phyloP scores from a whole-genome alignment of 495 filamentous ascomycete species.

The Tuber brumale region DNA sequence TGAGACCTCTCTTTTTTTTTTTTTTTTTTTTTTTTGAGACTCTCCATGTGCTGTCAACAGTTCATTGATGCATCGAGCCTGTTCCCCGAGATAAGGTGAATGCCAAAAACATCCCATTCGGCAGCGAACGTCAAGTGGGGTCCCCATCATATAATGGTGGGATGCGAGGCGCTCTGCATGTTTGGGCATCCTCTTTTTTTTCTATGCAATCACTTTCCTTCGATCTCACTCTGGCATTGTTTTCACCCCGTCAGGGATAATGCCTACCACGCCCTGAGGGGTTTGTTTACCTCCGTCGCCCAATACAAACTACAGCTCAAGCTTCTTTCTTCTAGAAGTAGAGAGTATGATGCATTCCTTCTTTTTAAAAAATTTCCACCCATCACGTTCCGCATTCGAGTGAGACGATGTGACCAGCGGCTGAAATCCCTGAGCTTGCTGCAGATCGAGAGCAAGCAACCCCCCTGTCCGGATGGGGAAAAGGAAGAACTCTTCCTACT shows the following conservation, averaged over 20 bases:
- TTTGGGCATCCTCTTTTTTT: neutral
- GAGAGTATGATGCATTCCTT: neutral
- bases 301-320: neutral
- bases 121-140: neutral
- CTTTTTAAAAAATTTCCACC: neutral
- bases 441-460: neutral
- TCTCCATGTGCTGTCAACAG: neutral
- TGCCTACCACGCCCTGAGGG: neutral
- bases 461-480: neutral
- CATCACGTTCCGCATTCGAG: neutral
- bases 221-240: neutral
- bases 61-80: neutral
- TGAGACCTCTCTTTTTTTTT: too few relatives aligned
- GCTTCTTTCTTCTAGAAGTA: neutral
- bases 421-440: neutral
- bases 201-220: neutral
- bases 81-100: neutral
- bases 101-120: neutral
- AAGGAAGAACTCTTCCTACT: neutral
- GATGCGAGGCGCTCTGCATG: neutral
- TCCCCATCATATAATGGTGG: neutral
- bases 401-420: neutral
- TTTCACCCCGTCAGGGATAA: neutral
- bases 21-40: too few relatives aligned
- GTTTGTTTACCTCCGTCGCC: neutral